phyloP scores from a whole-genome alignment of 2,329 filamentous ascomycete genomes.

The Diaporthe vexans region DNA sequence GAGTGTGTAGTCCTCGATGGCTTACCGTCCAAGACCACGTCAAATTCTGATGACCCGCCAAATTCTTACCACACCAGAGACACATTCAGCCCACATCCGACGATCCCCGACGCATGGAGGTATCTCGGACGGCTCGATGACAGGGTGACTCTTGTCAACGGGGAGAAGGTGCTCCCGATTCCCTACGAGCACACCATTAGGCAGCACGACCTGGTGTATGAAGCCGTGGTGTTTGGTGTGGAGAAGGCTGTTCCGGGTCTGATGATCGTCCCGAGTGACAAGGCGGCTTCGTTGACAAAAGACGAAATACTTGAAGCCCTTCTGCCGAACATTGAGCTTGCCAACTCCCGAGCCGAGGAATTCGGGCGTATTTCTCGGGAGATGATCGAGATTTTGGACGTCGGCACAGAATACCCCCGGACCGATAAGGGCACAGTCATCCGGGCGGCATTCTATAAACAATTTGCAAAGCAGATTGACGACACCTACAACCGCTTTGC shows the following conservation, averaged over 20 bases:
- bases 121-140: conserved; percentile 62
- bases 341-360: conserved; percentile 63
- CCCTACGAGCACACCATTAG: conserved; percentile 67
- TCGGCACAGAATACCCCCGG: conserved; percentile 57
- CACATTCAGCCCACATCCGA: conserved; percentile 58
- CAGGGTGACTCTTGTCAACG: conserved; percentile 60
- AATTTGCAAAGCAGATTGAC: conserved; percentile 64
- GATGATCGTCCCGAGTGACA: conserved; percentile 64
- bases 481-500: conserved; percentile 54
- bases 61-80: conserved; percentile 61
- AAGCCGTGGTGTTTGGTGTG: conserved; percentile 70
- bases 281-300: conserved; percentile 51
- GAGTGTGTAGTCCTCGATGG: conserved; percentile 50
- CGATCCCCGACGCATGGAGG: conserved; percentile 58
- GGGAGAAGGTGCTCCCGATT: conserved; percentile 63
- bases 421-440: conserved; percentile 73
- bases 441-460: conserved; percentile 62
- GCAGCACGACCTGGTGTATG: conserved; percentile 65
- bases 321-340: conserved; percentile 63
- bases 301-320: conserved; percentile 62
- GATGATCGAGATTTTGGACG: conserved; percentile 63
- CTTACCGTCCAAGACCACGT: conserved; percentile 49
- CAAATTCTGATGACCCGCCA: conserved; percentile 59
- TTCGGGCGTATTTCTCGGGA: conserved; percentile 68
- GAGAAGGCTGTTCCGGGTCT: conserved; percentile 66